Evolutionary conservation across 1,139 yeast species (phyloP), one percentile per base, ranked within the genome.

Genomic region (Diutina pseudorugosa): DNA sequence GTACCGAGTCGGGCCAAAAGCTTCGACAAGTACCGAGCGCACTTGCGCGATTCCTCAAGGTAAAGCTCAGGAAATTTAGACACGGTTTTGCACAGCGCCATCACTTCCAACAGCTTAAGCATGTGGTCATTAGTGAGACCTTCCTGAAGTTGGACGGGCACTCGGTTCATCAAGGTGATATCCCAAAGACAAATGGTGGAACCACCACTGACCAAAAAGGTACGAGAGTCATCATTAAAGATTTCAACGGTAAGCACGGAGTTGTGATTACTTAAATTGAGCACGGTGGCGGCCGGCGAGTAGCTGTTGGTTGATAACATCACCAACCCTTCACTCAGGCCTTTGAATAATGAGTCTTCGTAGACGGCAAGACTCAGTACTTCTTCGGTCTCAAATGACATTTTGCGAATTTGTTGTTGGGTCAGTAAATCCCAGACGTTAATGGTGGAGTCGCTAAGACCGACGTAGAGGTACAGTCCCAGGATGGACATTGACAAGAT

Each of bases 401-500:
- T 71, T 0, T 83, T 73, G 52, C 86, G 72, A 40, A 89, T 75
- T 55, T 85, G 71, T 63, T 90, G 96, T 52, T 76, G 75, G 0
- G 96, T 89, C 52, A 83, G 79, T 52, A 90, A 70, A 61, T 91
- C 97, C 93, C 95, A 88, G 9, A 87, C 82, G 55, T 83, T 84
- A 16, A 90, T 76, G 33, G 73, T 71, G 12, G 96, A 94, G 55
- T 81, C 80, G 1, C 83, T 74, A 45, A 88, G 67, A 0, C 97
- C 97, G 58, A 89, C 87, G 62, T 88, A 90, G 7, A 90, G 64
- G 58, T 83, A 84, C 18, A 86, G 78, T 51, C 78, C 84, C 50
- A 76, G 71, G 16, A 79, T 70, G 7, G 82, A 72, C 71, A 88
- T 77, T 0, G 94, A 83, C 42, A 88, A 68, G 7, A 89, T 81